phyloP scores from a whole-genome alignment of 805 yeast genomes.

The Spencermartinsiella europaea region DNA sequence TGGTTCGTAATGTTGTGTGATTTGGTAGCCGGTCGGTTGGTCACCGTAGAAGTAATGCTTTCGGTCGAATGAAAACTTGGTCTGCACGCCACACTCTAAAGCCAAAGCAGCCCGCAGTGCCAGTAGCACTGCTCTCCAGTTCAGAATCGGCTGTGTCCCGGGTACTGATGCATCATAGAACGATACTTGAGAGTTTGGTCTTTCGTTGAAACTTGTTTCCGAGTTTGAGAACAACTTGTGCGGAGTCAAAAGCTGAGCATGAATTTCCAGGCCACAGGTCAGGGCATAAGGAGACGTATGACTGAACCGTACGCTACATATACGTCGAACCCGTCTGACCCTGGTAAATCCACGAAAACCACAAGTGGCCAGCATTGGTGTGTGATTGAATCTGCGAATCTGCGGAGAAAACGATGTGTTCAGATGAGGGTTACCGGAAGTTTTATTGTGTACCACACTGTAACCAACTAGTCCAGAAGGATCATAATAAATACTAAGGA shows the following conservation, averaged over 20 bases:
- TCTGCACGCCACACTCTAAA: constrained; percentile 52
- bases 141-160: constrained; percentile 83
- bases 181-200: constrained; percentile 67
- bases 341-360: too few species aligned
- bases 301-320: too few species aligned
- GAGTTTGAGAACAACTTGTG: constrained; percentile 68
- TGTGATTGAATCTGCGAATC: too few species aligned
- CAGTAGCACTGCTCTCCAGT: constrained; percentile 62
- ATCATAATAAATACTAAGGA: too few species aligned
- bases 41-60: constrained; percentile 96
- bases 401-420: too few species aligned
- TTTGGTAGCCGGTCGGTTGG: constrained; percentile 94
- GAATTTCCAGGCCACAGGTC: constrained; percentile 73
- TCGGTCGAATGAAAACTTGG: constrained; percentile 70
- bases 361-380: too few species aligned
- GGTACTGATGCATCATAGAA: constrained; percentile 84
- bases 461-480: too few species aligned
- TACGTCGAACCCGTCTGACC: too few species aligned
- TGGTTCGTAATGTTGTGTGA: constrained; percentile 84
- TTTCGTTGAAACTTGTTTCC: constrained; percentile 32
- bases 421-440: too few species aligned
- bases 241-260: constrained; percentile 75
- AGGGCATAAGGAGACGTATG: too few species aligned
- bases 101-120: constrained; percentile 74
- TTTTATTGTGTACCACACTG: too few species aligned